phyloP scores from a whole-genome alignment of 208 protist species.

The Phytomonas francai region DNA sequence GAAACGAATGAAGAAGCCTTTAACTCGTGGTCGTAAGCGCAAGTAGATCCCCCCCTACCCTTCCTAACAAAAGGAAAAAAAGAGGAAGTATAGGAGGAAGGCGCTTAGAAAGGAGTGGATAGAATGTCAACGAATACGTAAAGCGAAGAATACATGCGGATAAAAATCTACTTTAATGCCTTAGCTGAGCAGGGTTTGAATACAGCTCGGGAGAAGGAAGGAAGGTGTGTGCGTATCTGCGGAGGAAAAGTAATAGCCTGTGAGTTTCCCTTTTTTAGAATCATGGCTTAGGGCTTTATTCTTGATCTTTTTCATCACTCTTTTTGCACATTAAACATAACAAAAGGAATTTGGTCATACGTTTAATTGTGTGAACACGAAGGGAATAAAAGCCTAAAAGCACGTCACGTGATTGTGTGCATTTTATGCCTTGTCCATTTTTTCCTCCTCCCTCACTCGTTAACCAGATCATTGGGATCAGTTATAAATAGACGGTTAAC shows the following conservation, averaged over 20 bases:
- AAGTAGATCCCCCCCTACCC: constrained; percentile 12
- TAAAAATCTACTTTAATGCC: background rate
- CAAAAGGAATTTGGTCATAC: background rate
- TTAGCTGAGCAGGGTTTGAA: background rate
- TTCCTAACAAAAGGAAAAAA: no score
- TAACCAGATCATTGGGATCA: background rate
- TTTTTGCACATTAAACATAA: background rate
- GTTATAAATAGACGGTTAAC: background rate
- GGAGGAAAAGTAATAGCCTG: background rate
- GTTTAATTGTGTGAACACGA: background rate
- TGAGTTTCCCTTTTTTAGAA: background rate
- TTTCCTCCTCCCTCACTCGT: background rate
- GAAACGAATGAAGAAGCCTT: constrained; percentile 83
- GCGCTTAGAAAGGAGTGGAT: background rate
- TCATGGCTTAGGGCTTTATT: background rate
- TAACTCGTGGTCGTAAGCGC: constrained; percentile 73
- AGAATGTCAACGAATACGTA: background rate
- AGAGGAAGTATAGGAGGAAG: background rate
- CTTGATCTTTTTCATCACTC: background rate
- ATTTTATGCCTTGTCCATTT: background rate
- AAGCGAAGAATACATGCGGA: background rate
- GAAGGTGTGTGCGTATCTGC: background rate
- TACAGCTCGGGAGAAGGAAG: background rate
- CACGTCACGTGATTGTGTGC: background rate
- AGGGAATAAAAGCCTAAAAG: background rate